These are phyloP conservation scores for Ascobolus immersus DNA, from an alignment of 495 filamentous ascomycete species.

Conservation along the genomic window DNA sequence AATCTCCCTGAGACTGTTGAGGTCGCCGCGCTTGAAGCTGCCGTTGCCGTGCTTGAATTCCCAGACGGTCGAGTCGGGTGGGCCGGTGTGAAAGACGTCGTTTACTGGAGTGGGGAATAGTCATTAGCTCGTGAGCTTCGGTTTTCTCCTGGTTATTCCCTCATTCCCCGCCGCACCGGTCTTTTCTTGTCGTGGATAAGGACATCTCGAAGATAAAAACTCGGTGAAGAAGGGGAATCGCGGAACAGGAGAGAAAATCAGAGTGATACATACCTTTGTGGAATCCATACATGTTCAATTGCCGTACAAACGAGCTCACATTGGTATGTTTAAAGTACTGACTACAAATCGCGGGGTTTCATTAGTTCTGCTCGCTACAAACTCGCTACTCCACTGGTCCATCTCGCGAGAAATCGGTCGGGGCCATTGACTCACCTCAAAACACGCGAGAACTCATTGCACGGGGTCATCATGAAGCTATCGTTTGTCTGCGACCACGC, in stretches of 20 bases:
- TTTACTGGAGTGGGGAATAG: conserved; percentile 37
- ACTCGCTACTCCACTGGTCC: too few relatives aligned
- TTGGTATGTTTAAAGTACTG: conserved; percentile 99
- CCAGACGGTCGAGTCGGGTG: conserved; percentile 88
- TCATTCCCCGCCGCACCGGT: too few relatives aligned
- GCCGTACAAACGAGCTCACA: conserved; percentile 90
- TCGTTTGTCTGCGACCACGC: conserved; percentile 84
- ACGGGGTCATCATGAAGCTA: conserved; percentile 96
- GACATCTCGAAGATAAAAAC: too few relatives aligned
- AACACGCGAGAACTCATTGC: conserved; percentile 93
- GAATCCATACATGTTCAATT: conserved; percentile 98
- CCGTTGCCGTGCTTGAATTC: conserved; percentile 98
- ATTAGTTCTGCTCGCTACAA: conserved; percentile 10
- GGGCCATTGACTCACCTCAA: conserved; percentile 44
- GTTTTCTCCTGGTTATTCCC: too few relatives aligned
- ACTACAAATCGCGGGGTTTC: conserved; percentile 16
- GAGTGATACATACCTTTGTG: conserved; percentile 56
- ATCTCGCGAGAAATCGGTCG: background rate
- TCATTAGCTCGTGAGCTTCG: too few relatives aligned
- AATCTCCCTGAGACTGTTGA: conserved; percentile 79
- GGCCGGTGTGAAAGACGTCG: conserved; percentile 93
- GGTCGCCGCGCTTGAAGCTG: conserved; percentile 84
- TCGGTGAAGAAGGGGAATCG: conserved; percentile 3
- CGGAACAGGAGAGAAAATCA: background rate
- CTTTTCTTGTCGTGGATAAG: too few relatives aligned